phyloP scores from a whole-genome alignment of 2,329 filamentous ascomycete genomes.

The Fusarium veterinarium region DNA sequence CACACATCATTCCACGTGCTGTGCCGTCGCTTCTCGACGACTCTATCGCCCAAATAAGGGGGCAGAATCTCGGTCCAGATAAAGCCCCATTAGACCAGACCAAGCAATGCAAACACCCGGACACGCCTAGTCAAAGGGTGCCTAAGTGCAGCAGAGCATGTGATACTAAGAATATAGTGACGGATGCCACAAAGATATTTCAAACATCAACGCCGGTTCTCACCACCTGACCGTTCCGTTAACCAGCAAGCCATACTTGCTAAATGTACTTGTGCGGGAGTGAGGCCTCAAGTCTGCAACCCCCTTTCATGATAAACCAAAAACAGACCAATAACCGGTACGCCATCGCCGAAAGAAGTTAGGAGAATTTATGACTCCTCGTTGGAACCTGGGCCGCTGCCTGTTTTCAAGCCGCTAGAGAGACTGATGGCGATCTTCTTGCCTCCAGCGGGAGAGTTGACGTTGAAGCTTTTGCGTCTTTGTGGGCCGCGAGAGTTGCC shows the following conservation, averaged over 20 bases:
- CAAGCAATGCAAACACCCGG: constrained; percentile 11
- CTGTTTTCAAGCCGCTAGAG: constrained; percentile 58
- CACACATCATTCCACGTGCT: constrained; percentile 5
- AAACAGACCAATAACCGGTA: constrained; percentile 35
- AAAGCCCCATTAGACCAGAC: constrained; percentile 40
- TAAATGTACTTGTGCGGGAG: constrained; percentile 34
- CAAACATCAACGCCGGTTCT: constrained; percentile 42
- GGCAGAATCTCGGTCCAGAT: constrained; percentile 32
- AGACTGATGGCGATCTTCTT: constrained; percentile 71
- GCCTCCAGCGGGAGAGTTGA: constrained; percentile 53
- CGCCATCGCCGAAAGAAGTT: constrained; percentile 45
- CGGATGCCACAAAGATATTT: constrained; percentile 30
- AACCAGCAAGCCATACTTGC: constrained; percentile 34
- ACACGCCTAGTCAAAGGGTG: constrained; percentile 5
- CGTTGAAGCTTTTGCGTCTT: constrained; percentile 56
- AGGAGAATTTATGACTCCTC: constrained; percentile 52
- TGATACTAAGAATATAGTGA: constrained; percentile 31
- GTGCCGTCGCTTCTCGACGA: constrained; percentile 36
- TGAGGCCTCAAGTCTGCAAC: constrained; percentile 25
- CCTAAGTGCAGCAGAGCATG: constrained; percentile 5
- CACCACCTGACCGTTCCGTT: constrained; percentile 31
- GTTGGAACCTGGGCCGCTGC: constrained; percentile 52
- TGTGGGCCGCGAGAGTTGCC: constrained; percentile 48
- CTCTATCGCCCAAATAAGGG: constrained; percentile 36
- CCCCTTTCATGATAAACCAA: constrained; percentile 36